Percentiles rank a stretch among this genome's conserved stretches.
Conservation (phyloP, 2,329 filamentous ascomycete genomes). For the Trichoderma afroharzianum region DNA sequence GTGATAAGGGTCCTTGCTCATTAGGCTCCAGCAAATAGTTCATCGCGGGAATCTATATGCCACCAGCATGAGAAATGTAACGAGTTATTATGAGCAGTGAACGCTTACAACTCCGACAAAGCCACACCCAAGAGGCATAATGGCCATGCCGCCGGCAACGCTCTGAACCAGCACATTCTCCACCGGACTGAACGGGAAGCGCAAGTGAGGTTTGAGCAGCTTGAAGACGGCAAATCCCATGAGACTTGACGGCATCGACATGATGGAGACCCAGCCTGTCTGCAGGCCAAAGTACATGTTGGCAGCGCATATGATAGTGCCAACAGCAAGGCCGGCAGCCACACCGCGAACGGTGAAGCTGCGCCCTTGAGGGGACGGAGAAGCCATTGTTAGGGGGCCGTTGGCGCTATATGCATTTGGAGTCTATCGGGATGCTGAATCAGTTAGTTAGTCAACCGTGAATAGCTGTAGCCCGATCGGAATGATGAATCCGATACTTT, state of each 20-base stretch:
- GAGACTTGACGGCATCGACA: slow-evolving; percentile 94
- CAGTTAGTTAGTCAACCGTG: background rate
- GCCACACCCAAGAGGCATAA: slow-evolving; percentile 93
- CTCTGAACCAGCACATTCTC: slow-evolving; percentile 94
- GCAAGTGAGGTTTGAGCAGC: slow-evolving; percentile 65
- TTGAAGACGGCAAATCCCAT: slow-evolving; percentile 96
- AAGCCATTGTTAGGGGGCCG: slow-evolving; percentile 20
- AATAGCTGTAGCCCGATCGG: background rate
- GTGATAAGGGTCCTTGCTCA: slow-evolving; percentile 72
- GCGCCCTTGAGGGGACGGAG: slow-evolving; percentile 40
- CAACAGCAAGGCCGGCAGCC: slow-evolving; percentile 74
- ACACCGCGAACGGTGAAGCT: slow-evolving; percentile 86
- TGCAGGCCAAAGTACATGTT: slow-evolving; percentile 99
- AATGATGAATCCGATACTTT: background rate
- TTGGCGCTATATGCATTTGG: background rate
- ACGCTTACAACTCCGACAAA: slow-evolving; percentile 78
- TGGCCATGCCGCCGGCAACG: slow-evolving; percentile 90
- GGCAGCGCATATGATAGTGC: slow-evolving; percentile 87
- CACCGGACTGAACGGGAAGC: slow-evolving; percentile 77
- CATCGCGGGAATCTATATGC: slow-evolving; percentile 69
- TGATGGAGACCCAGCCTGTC: slow-evolving; percentile 69
- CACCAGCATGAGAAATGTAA: slow-evolving; percentile 8
- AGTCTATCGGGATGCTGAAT: background rate
- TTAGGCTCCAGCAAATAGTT: slow-evolving; percentile 76
- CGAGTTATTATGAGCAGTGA: slow-evolving; percentile 17